Evolutionary conservation across 441 rosid genomes (phyloP).

Genomic region (Erysimum cheiri): DNA sequence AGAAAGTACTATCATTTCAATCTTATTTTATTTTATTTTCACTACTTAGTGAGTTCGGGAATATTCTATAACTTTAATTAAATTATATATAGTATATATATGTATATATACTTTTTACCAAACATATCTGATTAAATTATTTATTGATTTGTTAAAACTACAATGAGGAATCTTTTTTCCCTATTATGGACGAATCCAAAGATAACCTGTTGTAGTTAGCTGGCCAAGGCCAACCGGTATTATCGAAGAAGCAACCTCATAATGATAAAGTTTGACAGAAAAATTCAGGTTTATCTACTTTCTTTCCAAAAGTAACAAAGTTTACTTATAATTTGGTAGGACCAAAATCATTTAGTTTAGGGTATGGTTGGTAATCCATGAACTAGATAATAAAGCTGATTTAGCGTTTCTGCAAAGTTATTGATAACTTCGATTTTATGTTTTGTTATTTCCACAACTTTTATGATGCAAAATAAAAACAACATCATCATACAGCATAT

Average conservation of each 20-base stretch:
- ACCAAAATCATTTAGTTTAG: neutral
- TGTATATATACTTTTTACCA: conserved; percentile 30
- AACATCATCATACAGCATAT: neutral
- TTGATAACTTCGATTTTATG: neutral
- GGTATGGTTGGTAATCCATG: neutral
- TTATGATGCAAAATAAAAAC: neutral
- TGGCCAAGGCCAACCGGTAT: conserved; percentile 15
- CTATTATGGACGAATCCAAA: conserved; percentile 31
- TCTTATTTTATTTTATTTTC: neutral
- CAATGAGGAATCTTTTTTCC: conserved; percentile 8
- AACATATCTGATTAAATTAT: conserved; percentile 13
- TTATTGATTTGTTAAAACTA: conserved; percentile 21
- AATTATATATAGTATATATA: neutral
- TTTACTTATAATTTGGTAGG: neutral
- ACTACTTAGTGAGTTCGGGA: conserved; percentile 21
- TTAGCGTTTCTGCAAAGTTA: neutral
- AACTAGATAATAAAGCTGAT: neutral
- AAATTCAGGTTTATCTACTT: conserved; percentile 3
- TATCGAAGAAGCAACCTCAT: conserved; percentile 33
- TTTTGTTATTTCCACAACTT: neutral
- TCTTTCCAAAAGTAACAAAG: conserved; percentile 14
- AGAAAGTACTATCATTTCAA: conserved; percentile 23
- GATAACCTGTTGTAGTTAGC: conserved; percentile 30
- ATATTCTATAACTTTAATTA: conserved; percentile 23
- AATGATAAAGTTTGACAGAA: conserved; percentile 5